Conservation (phyloP, 2,329 filamentous ascomycete genomes). For the Aureobasidium namibiae region DNA sequence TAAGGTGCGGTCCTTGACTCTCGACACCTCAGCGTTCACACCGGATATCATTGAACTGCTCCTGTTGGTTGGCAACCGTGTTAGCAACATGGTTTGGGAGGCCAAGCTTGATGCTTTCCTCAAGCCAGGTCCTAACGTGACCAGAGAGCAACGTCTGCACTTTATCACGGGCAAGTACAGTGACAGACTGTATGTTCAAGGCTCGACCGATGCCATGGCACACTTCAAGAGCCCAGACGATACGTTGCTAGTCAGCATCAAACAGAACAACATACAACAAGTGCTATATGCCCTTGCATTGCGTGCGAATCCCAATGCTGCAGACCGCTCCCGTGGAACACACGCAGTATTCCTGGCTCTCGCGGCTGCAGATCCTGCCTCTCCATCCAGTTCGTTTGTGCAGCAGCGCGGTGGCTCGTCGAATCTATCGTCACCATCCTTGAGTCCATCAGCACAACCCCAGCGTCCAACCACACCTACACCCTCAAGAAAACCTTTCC, state of each 20-base stretch:
- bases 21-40: slow-evolving; percentile 94
- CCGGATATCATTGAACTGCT: slow-evolving; percentile 93
- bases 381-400: slow-evolving; percentile 40
- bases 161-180: slow-evolving; percentile 97
- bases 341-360: slow-evolving; percentile 86
- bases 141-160: slow-evolving; percentile 79
- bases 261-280: slow-evolving; percentile 90
- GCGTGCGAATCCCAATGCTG: slow-evolving; percentile 75
- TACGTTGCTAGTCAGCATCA: slow-evolving; percentile 82
- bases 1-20: slow-evolving; percentile 87
- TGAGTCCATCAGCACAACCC: slow-evolving; percentile 19
- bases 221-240: slow-evolving; percentile 76
- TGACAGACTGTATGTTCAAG: slow-evolving; percentile 71
- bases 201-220: slow-evolving; percentile 55
- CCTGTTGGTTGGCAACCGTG: slow-evolving; percentile 81
- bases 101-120: slow-evolving; percentile 63
- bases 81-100: slow-evolving; percentile 97
- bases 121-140: slow-evolving; percentile 71
- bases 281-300: slow-evolving; percentile 86
- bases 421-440: slow-evolving; percentile 38
- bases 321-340: slow-evolving; percentile 78
- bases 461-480: slow-evolving; percentile 29
- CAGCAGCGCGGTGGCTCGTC: slow-evolving; percentile 25
- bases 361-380: slow-evolving; percentile 82
- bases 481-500: slow-evolving; percentile 54